Evolutionary conservation across 2,329 filamentous ascomycete species (phyloP), one percentile per base, ranked within the genome.

Genomic region (Chaetomiaceae sp.): DNA sequence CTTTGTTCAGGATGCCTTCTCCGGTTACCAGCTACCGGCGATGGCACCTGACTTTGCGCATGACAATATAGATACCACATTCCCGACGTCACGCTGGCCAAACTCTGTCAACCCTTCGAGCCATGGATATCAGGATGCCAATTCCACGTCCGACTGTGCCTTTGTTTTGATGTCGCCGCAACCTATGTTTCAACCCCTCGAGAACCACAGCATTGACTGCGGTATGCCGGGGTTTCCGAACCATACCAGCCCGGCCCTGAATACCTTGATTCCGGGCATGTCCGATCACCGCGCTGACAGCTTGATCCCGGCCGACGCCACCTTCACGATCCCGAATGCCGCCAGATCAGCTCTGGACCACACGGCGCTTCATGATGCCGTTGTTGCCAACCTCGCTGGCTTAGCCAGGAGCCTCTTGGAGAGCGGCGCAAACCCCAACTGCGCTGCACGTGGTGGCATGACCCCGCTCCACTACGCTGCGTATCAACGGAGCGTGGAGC

Each of bases 401-500:
- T 5, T n/a, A 10, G 38, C 30, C 6, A 20, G 12, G 12, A 15
- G 20, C 17, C 19, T 48, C 7, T 20, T 51, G 3, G 33, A 22
- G 0, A 14, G 12, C 8, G 46, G 43, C 20, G 33, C 45, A 1
- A 34, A 48, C n/a, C 22, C 41, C 7, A 52, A 50, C 18, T 20
- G 29, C 34, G 29, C 32, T 2, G 45, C 43, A 1, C 24, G 38
- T 10, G 49, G 48, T 14, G 53, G 47, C 19, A 38, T 42, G 18
- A 52, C 47, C 1, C 45, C 45, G 4, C 45, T 56, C 10, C 51
- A 52, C 32, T 46, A 42, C 22, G 53, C 51, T 1, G 47, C 45
- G 9, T 50, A 41, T 26, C 47, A 49, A 26, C 40, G 45, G 1
- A 40, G 48, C 20, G 14, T 42, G 6, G 34, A 38, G 4, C 20